phyloP scores from a whole-genome alignment of 106 monocot species.

The Acanthochlamys bracteata region DNA sequence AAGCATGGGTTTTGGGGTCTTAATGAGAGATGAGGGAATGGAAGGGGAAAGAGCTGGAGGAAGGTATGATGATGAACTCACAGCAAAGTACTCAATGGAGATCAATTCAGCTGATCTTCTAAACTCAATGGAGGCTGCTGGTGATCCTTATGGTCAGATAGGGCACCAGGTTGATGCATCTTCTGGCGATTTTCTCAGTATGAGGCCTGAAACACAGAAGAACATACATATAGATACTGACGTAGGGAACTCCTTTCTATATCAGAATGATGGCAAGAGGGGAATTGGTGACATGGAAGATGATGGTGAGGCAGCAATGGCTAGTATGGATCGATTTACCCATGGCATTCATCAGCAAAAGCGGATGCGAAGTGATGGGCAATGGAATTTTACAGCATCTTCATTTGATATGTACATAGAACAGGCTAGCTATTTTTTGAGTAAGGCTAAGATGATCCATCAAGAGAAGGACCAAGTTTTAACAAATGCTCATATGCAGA shows the following conservation, averaged over 20 bases:
- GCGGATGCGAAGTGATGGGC: constrained; percentile 22
- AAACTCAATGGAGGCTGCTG: constrained; percentile 34
- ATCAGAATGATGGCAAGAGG: constrained; percentile 17
- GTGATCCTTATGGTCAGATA: constrained; percentile 26
- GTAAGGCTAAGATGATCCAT: constrained; percentile 31
- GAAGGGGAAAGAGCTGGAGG: constrained; percentile 20
- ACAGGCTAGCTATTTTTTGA: constrained; percentile 16
- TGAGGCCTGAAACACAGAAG: constrained; percentile 11
- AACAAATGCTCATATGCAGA: constrained; percentile 46
- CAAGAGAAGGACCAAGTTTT: constrained; percentile 53
- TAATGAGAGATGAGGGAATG: constrained; percentile 7
- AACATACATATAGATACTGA: constrained; percentile 4
- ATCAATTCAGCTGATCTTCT: constrained; percentile 60
- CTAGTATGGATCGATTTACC: constrained; percentile 13
- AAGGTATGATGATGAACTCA: constrained; percentile 26
- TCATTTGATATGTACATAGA: constrained; percentile 25
- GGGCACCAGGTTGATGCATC: constrained; percentile 33
- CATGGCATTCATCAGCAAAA: constrained; percentile 33
- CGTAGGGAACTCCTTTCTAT: constrained; percentile 3
- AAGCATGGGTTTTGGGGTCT: constrained; percentile 9
- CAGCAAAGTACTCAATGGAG: constrained; percentile 42
- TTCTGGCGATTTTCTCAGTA: constrained; percentile 25
- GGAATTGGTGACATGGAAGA: constrained; percentile 15
- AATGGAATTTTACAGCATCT: constrained; percentile 20
- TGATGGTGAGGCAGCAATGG: constrained; percentile 24